phyloP scores from a whole-genome alignment of 2,329 filamentous ascomycete genomes.

The Diaporthe helianthi region DNA sequence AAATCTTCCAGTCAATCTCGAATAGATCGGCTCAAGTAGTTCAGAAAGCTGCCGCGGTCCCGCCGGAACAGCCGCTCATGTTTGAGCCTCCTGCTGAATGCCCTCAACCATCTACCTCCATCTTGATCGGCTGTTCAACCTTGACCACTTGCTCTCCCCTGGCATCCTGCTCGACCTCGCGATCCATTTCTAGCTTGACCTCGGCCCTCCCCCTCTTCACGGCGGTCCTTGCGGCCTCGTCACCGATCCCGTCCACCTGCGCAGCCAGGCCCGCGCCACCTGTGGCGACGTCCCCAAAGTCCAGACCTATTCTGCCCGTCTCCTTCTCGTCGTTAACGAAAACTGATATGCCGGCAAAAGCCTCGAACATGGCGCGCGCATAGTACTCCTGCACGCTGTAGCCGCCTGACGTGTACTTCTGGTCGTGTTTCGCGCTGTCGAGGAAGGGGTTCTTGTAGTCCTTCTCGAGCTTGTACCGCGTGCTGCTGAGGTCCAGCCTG shows the following conservation, averaged over 20 bases:
- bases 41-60: neutral
- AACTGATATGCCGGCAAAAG: slow-evolving; percentile 87
- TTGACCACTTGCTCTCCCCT: slow-evolving; percentile 45
- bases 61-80: slow-evolving; percentile 11
- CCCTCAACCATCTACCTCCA: slow-evolving; percentile 58
- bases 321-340: slow-evolving; percentile 82
- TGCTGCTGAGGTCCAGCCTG: slow-evolving; percentile 71
- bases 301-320: slow-evolving; percentile 44
- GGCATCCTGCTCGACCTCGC: slow-evolving; percentile 54
- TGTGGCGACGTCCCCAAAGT: slow-evolving; percentile 45
- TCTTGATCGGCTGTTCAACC: slow-evolving; percentile 44
- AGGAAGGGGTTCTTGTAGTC: slow-evolving; percentile 80
- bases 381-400: slow-evolving; percentile 87
- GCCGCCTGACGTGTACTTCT: slow-evolving; percentile 75
- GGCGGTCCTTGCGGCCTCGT: slow-evolving; percentile 47
- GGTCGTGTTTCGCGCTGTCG: slow-evolving; percentile 69
- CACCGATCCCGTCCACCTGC: slow-evolving; percentile 31
- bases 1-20: neutral
- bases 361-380: slow-evolving; percentile 80
- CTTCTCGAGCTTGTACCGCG: slow-evolving; percentile 74
- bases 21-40: slow-evolving; percentile 24
- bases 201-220: slow-evolving; percentile 41
- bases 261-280: slow-evolving; percentile 43
- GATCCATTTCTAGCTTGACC: slow-evolving; percentile 56
- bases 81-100: slow-evolving; percentile 2